A percentile compares a stretch with the other conserved stretches of the same genome.
Conservation (phyloP, 2,329 filamentous ascomycete species). For the Venturia effusa region DNA sequence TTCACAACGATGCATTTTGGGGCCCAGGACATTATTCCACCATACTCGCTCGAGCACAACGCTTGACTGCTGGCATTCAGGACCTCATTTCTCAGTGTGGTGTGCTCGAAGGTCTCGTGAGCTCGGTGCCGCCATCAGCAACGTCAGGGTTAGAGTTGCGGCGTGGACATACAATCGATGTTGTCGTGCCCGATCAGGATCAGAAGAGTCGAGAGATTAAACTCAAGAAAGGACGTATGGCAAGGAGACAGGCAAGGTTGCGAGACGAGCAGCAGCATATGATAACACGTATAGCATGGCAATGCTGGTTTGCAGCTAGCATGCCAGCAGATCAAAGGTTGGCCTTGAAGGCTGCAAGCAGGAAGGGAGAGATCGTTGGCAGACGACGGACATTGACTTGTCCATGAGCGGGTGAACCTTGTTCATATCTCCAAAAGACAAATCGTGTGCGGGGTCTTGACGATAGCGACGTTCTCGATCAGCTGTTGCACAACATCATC, state of each 20-base stretch:
- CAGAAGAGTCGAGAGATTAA: constrained; percentile 17
- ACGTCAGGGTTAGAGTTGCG: not conserved
- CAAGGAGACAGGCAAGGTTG: constrained; percentile 33
- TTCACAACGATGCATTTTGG: constrained; percentile 33
- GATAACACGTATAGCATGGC: constrained; percentile 30
- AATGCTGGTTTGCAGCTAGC: constrained; percentile 28
- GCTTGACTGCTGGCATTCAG: constrained; percentile 33
- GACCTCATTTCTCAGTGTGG: constrained; percentile 34
- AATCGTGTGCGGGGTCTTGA: not conserved
- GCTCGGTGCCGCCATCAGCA: constrained; percentile 16
- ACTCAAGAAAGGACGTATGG: constrained; percentile 32
- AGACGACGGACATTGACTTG: constrained; percentile 3
- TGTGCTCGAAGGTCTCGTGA: constrained; percentile 31
- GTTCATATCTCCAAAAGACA: not conserved
- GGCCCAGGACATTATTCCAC: constrained; percentile 32
- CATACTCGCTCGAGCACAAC: constrained; percentile 31
- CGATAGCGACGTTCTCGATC: not conserved
- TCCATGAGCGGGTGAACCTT: not conserved
- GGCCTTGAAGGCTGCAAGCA: not conserved
- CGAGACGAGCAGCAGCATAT: constrained; percentile 32
- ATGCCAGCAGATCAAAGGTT: not conserved
- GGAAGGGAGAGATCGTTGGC: not conserved
- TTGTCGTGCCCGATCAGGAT: not conserved
- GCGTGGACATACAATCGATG: constrained; percentile 1
- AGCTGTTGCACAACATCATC: not conserved